These are phyloP conservation scores for Hanseniaspora valbyensis DNA, from an alignment of 805 yeast species.

Conservation along the genomic window DNA sequence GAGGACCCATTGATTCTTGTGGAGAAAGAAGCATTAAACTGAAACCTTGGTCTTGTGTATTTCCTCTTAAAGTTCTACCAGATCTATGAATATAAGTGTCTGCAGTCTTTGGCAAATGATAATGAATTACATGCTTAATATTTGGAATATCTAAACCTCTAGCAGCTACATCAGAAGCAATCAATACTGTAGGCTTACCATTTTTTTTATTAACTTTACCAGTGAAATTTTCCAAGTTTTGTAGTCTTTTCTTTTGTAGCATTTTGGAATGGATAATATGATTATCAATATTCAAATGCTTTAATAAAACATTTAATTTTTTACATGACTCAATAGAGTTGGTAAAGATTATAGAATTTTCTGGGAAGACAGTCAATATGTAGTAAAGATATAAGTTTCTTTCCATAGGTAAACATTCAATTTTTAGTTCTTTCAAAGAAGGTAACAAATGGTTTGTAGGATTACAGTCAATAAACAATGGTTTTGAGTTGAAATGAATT, in stretches of 20 bases:
- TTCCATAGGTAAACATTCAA: conserved; percentile 83
- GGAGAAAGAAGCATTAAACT: conserved; percentile 88
- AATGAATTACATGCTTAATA: conserved; percentile 89
- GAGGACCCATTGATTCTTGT: conserved; percentile 82
- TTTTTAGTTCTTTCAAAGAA: conserved; percentile 68
- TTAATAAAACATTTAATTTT: conserved; percentile 65
- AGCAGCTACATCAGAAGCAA: conserved; percentile 97
- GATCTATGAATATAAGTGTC: conserved; percentile 92
- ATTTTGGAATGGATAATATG: conserved; percentile 84
- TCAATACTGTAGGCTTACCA: conserved; percentile 51
- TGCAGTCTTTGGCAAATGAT: conserved; percentile 87
- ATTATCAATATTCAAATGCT: conserved; percentile 52
- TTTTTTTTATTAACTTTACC: conserved; percentile 27
- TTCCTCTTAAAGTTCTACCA: conserved; percentile 96
- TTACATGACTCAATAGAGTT: conserved; percentile 93
- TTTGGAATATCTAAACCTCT: conserved; percentile 89
- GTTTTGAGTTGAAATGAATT: conserved; percentile 60
- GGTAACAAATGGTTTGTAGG: conserved; percentile 72
- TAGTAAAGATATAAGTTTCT: conserved; percentile 85
- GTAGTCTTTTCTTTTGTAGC: conserved; percentile 86
- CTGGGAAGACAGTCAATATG: conserved; percentile 75
- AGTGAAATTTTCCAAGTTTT: conserved; percentile 67
- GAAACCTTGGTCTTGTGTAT: conserved; percentile 57
- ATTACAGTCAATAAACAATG: conserved; percentile 69
- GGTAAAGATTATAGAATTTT: conserved; percentile 80